These are phyloP conservation scores for Globisporangium ultimum DNA, from an alignment of 352 stramenopile genomes.

Conservation along the genomic window DNA sequence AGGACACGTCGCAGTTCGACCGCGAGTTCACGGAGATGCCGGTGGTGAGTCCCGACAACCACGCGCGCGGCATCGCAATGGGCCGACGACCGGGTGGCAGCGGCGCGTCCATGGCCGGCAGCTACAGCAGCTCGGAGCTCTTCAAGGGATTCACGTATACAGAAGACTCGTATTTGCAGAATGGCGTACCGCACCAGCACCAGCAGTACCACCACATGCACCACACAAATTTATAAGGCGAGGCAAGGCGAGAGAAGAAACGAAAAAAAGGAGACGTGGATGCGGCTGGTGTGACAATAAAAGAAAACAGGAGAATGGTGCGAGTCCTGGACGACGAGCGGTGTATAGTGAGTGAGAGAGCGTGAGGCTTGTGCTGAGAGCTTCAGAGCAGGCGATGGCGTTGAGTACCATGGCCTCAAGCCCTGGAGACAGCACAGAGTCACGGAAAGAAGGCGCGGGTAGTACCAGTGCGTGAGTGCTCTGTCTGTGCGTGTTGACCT, in stretches of 20 bases:
- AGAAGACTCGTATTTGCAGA: constrained; percentile 74
- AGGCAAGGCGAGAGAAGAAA: neutral
- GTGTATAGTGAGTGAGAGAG: too few relatives aligned
- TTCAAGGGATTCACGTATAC: constrained; percentile 88
- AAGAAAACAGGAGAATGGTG: neutral
- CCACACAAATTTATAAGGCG: constrained; percentile 39
- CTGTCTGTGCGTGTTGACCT: too few relatives aligned
- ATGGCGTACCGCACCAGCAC: constrained; percentile 33
- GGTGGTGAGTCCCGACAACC: constrained; percentile 89
- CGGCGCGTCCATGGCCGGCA: constrained; percentile 35
- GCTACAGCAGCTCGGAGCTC: constrained; percentile 58
- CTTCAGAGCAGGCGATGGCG: too few relatives aligned
- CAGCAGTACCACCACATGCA: constrained; percentile 14
- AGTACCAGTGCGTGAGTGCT: too few relatives aligned
- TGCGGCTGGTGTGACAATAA: constrained; percentile 7
- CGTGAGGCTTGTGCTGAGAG: too few relatives aligned
- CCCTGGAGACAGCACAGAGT: too few relatives aligned
- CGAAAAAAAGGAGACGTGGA: neutral
- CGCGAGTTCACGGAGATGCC: constrained; percentile 97
- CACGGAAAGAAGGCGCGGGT: too few relatives aligned
- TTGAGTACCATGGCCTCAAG: too few relatives aligned
- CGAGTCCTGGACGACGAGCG: too few relatives aligned
- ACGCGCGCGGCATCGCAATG: constrained; percentile 63
- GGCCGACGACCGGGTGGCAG: constrained; percentile 34
- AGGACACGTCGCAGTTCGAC: constrained; percentile 98